Evolutionary conservation across 2,329 filamentous ascomycete genomes (phyloP), one percentile per base, ranked within the genome.

Genomic region (Colletotrichum sp.): DNA sequence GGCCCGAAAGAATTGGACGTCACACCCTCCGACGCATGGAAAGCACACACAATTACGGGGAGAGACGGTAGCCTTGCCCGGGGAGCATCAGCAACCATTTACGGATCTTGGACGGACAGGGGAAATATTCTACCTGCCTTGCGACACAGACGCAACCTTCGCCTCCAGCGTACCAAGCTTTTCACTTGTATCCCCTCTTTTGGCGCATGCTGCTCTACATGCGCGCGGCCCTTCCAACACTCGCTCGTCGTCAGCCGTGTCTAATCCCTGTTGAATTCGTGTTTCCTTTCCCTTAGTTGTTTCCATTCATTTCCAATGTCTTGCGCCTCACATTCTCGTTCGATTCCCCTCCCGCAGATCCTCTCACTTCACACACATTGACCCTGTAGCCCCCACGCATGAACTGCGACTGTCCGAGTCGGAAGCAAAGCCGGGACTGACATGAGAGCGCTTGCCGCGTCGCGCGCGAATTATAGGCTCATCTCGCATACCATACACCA

Each of bases 401-500:
- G 49, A 32, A 68, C 36, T 64, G 49, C n/a, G 64, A 62, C 34
- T 39, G 21, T 59, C 28, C 64, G 49, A 76, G 74, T 76, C 75
- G 67, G 65, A 71, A 77, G 62, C 32, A 34, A 63, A 68, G 32
- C 62, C 73, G 69, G 44, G 60, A 76, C 76, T 77, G 62, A 77
- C 73, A 72, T 44, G 28, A 64, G 36, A 71, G 74, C 73, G 76
- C 71, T 74, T 77, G 49, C 71, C 71, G 75, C 67, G 63, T 57
- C 63, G 55, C 77, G 32, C 72, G 71, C 72, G 69, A 80, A 76
- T 78, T 80, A 78, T 80, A 94, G 90, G 86, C 88, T 90, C 76
- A 85, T 94, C 78, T 93, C 91, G 69, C 86, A 92, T 83, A 86
- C 88, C 80, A 88, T 92, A 78, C 87, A 88, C 78, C 86, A 85